phyloP scores from a whole-genome alignment of 345 rosid genomes.

The Aegle marmelos region DNA sequence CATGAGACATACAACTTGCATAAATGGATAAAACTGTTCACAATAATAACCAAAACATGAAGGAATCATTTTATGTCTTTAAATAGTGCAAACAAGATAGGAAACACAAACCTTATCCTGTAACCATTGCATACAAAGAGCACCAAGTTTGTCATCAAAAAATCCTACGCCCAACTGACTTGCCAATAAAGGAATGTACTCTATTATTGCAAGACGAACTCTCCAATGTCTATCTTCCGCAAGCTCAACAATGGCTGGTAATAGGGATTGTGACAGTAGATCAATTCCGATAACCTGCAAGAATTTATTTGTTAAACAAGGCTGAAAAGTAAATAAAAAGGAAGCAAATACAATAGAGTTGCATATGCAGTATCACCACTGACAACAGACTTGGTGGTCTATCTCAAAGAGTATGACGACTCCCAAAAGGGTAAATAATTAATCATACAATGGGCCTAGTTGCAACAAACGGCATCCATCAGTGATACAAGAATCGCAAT shows the following conservation, averaged over 20 bases:
- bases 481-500: background rate
- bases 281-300: conserved; percentile 93
- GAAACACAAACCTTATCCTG: conserved; percentile 76
- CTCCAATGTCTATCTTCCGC: conserved; percentile 99
- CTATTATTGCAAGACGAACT: conserved; percentile 92
- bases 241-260: conserved; percentile 97
- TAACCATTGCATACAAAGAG: conserved; percentile 98
- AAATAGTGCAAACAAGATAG: background rate
- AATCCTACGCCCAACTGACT: conserved; percentile 94
- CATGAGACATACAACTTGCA: background rate
- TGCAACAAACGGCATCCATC: background rate
- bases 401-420: background rate
- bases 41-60: background rate
- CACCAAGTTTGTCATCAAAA: conserved; percentile 88
- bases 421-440: background rate
- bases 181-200: conserved; percentile 90
- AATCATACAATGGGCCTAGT: background rate
- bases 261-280: conserved; percentile 81
- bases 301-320: background rate
- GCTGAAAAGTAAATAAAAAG: background rate
- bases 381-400: background rate
- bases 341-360: background rate
- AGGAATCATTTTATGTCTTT: background rate
- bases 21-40: background rate
- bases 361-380: background rate